Conservation (phyloP, 1,284 basidiomycete genomes). For the Cryptococcus jaspeensis region DNA sequence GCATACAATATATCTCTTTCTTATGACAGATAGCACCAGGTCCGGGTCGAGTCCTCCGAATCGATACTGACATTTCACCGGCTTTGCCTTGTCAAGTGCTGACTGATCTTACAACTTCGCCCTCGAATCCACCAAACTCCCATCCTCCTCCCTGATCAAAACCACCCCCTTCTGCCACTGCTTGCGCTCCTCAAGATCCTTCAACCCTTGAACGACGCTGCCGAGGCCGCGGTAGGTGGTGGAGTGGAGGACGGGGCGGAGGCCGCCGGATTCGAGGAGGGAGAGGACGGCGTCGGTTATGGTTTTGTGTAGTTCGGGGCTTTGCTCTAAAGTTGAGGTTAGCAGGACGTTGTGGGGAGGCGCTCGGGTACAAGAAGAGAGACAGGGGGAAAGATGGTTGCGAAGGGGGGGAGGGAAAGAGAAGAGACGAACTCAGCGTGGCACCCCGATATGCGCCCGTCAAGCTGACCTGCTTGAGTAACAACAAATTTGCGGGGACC, state of each 20-base stretch:
- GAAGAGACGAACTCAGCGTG: slow-evolving; percentile 63
- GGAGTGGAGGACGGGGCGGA: slow-evolving; percentile 71
- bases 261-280: slow-evolving; percentile 66
- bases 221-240: slow-evolving; percentile 70
- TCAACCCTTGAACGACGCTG: slow-evolving; percentile 59
- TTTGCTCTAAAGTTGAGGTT: too few species aligned
- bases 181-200: slow-evolving; percentile 64
- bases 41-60: too few species aligned
- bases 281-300: slow-evolving; percentile 75
- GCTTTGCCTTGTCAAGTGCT: too few species aligned
- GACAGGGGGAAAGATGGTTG: neutral
- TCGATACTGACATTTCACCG: too few species aligned
- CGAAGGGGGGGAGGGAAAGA: neutral
- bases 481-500: slow-evolving; percentile 81
- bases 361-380: too few species aligned
- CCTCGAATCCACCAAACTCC: slow-evolving; percentile 4
- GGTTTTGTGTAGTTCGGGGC: slow-evolving; percentile 62
- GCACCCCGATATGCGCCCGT: slow-evolving; percentile 83
- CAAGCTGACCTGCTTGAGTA: slow-evolving; percentile 81
- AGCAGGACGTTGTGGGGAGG: too few species aligned
- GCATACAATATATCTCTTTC: neutral
- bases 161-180: slow-evolving; percentile 92
- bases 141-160: slow-evolving; percentile 58
- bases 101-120: slow-evolving; percentile 12
- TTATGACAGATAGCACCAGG: too few species aligned